Base-by-base conservation (phyloP, 306 rosid species). In the Acmispon strigosus region DNA sequence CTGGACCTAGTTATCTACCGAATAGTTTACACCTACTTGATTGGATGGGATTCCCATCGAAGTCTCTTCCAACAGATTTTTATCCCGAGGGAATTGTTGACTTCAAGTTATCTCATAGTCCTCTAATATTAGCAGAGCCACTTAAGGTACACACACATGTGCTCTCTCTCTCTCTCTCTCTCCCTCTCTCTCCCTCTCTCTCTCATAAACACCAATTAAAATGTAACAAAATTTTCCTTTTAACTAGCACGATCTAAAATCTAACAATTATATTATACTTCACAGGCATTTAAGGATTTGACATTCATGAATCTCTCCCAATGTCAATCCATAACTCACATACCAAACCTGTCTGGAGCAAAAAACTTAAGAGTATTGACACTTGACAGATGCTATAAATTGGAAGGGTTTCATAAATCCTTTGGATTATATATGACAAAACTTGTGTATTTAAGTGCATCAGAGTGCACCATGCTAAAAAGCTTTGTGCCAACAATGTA, bases 21-120 rank as follows among this genome's bases (percentile, higher is more conserved):
- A 74, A 41, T 42, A 52, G 47, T 74, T 27, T 74, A 32, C 19
- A 50, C 8, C n/a, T 64, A 14, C 57, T 74, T 43, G 78, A 74
- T 2, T 74, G 78, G 72, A 43, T 7, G 7, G 48, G 32, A 0
- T 63, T 39, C 16, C 72, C 78, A 7, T 74, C 63, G 14, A 0
- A 62, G 19, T 51, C 57, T 14, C 11, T 74, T 2, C 78, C 78
- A 22, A 7, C 19, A 1, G 19, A 15, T 6, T 74, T 74, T 63
- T 6, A 41, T 74, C 78, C 78, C 0, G 8, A 20, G 3, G 41
- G 10, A 19, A 41, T 54, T 39, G 64, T 69, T 69, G 64, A 32
- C 64, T 37, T 54, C 51, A 69, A 39, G 1, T 42, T 69, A 54
- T n/a, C 74, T 16, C 42, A 54, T 19, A 69, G 74, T 19, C 24